Conservation (phyloP, 495 filamentous ascomycete genomes). For the Xanthoparmelia taractica region DNA sequence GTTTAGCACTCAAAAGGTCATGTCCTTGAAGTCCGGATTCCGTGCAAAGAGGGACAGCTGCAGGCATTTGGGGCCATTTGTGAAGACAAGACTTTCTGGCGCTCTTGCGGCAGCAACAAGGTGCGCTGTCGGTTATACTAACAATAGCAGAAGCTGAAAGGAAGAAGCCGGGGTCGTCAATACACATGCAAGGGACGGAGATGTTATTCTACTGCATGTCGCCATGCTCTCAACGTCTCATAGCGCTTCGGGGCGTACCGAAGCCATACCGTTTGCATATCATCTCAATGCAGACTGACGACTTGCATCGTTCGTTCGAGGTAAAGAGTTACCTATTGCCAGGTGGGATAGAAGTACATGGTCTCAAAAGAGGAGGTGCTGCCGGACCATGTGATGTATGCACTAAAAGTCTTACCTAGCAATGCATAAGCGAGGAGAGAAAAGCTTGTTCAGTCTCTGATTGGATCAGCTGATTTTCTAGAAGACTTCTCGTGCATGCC, state of each 20-base stretch:
- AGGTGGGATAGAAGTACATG: neutral
- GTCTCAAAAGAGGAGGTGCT: neutral
- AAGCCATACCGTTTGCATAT: neutral
- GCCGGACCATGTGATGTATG: neutral
- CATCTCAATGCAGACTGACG: neutral
- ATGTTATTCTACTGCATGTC: too few relatives aligned
- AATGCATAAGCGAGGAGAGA: neutral
- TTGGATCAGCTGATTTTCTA: neutral
- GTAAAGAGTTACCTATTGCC: too few relatives aligned
- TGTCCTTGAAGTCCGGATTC: neutral
- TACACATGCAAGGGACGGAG: neutral
- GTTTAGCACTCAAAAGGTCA: neutral
- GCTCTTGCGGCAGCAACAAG: neutral
- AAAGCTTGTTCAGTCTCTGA: neutral
- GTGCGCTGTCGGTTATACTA: neutral
- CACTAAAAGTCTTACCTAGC: neutral
- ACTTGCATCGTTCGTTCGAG: neutral
- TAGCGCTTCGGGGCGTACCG: neutral
- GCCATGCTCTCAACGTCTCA: neutral
- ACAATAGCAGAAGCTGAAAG: neutral
- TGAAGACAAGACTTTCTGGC: neutral
- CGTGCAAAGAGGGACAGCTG: neutral
- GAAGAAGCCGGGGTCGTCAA: neutral
- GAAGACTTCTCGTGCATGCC: neutral
- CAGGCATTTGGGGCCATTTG: neutral